Evolutionary conservation across 2,329 filamentous ascomycete species (phyloP).

Genomic region (Nectriaceae sp.): DNA sequence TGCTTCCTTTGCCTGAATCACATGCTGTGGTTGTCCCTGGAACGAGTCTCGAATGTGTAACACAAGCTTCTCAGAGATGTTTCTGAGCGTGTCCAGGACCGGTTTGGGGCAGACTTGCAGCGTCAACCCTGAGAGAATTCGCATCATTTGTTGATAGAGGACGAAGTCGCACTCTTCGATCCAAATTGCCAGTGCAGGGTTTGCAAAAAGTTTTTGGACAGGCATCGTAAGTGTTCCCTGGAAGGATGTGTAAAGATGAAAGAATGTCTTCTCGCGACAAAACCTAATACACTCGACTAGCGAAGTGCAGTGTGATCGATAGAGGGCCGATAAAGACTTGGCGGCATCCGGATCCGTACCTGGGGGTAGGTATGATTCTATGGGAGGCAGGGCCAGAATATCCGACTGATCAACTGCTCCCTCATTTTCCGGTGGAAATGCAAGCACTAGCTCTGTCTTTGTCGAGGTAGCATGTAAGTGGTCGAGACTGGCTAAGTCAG

Average conservation of each 20-base stretch:
- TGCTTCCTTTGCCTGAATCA: constrained; percentile 82
- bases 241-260: constrained; percentile 91
- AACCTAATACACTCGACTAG: constrained; percentile 94
- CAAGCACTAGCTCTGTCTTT: constrained; percentile 61
- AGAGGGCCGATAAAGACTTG: constrained; percentile 81
- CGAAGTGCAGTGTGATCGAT: constrained; percentile 92
- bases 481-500: constrained; percentile 57
- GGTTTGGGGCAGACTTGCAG: constrained; percentile 88
- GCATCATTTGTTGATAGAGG: constrained; percentile 96
- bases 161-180: constrained; percentile 94
- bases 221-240: constrained; percentile 96
- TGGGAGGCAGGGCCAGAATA: constrained; percentile 78
- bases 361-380: constrained; percentile 76
- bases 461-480: constrained; percentile 57
- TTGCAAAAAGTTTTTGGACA: constrained; percentile 86
- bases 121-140: constrained; percentile 84
- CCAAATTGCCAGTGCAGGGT: constrained; percentile 83
- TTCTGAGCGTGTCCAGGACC: constrained; percentile 83
- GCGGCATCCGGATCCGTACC: constrained; percentile 87
- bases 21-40: constrained; percentile 79
- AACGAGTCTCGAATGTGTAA: constrained; percentile 83
- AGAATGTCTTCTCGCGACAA: constrained; percentile 96
- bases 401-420: constrained; percentile 60
- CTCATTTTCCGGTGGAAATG: constrained; percentile 61
- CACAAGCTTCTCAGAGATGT: constrained; percentile 81